Conservation (phyloP, 495 filamentous ascomycete genomes). For the Extremus antarcticus region DNA sequence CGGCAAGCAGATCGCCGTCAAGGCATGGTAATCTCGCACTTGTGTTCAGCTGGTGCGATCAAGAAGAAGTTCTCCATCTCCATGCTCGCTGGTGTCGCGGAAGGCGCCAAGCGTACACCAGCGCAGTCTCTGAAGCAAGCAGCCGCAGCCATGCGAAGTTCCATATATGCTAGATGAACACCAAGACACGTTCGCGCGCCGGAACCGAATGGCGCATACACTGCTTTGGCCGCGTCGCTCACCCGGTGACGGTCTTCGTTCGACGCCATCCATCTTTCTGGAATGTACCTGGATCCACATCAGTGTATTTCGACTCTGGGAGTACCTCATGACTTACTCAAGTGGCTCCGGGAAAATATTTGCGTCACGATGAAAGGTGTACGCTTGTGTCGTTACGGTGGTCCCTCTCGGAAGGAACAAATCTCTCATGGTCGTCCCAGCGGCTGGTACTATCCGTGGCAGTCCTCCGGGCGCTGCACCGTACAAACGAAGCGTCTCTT, state of each 20-base stretch:
- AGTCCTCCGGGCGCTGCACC: conserved; percentile 18
- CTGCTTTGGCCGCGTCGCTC: conserved; percentile 11
- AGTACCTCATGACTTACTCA: no score
- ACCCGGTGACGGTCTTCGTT: conserved; percentile 1
- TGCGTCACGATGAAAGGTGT: conserved; percentile 22
- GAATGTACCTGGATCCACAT: conserved; percentile 12
- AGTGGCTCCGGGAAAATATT: conserved; percentile 19
- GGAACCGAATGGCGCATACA: conserved; percentile 21
- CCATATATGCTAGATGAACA: conserved; percentile 24
- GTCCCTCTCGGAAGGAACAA: conserved; percentile 18
- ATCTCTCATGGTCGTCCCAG: conserved; percentile 13
- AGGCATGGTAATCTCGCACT: conserved; percentile 23
- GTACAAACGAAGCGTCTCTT: conserved; percentile 24
- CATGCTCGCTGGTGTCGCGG: conserved; percentile 19
- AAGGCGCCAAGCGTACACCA: conserved; percentile 2
- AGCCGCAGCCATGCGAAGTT: conserved; percentile 20
- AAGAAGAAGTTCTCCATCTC: conserved; percentile 25
- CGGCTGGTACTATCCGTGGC: conserved; percentile 18
- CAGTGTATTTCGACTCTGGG: no score
- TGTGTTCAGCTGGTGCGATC: conserved; percentile 19
- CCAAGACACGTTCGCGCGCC: conserved; percentile 21
- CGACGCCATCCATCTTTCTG: conserved; percentile 3
- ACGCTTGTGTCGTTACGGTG: conserved; percentile 20
- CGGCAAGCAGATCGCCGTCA: no score
- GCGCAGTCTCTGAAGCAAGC: conserved; percentile 19